Conservation (phyloP, 768 basidiomycete genomes). For the Pleurotus eryngii region DNA sequence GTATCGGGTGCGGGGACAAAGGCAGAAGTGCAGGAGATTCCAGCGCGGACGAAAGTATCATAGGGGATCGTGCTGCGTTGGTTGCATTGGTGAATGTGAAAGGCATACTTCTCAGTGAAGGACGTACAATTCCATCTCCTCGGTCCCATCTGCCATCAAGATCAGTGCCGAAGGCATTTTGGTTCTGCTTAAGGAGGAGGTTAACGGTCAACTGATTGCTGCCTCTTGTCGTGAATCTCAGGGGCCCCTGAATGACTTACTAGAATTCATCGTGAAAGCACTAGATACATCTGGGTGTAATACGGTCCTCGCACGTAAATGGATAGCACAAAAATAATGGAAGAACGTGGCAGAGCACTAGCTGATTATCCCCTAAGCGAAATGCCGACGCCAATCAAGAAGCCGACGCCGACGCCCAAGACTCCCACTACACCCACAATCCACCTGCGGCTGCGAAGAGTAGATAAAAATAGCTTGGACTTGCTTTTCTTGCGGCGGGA, state of each 20-base stretch:
- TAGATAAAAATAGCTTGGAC: not conserved
- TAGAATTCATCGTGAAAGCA: too few species aligned
- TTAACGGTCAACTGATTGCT: too few species aligned
- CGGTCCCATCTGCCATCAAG: conserved; percentile 78
- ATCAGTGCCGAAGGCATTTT: conserved; percentile 60
- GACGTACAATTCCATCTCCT: conserved; percentile 88
- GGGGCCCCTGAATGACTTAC: too few species aligned
- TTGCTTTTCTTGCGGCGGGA: not conserved
- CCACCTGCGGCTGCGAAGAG: not conserved
- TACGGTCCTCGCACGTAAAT: too few species aligned
- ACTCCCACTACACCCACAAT: not conserved
- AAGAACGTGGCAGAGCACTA: not conserved
- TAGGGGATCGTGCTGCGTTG: conserved; percentile 67
- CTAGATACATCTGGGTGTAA: too few species aligned
- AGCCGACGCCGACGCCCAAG: not conserved
- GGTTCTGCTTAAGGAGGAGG: not conserved
- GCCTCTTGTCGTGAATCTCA: too few species aligned
- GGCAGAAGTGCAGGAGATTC: conserved; percentile 63
- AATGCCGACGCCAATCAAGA: conserved; percentile 1
- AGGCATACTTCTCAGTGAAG: not conserved
- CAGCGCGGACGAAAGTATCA: conserved; percentile 78
- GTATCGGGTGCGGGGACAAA: conserved; percentile 41
- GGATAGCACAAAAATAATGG: too few species aligned
- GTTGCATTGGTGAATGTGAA: not conserved
- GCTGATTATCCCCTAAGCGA: not conserved